Conservation (phyloP, 495 filamentous ascomycete genomes). For the Xylaria intraflava region DNA sequence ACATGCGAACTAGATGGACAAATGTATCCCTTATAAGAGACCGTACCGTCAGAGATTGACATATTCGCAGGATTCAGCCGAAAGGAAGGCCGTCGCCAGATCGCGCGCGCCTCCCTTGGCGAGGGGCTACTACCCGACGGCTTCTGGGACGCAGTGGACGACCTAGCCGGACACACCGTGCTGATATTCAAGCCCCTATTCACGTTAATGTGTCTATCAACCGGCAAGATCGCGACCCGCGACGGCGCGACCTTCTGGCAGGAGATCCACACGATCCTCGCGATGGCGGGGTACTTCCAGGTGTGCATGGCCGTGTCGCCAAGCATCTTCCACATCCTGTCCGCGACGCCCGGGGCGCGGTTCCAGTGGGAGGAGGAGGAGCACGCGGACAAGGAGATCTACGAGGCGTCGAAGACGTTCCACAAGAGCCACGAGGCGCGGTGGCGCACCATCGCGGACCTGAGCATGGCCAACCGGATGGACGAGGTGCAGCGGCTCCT, state of each 20-base stretch:
- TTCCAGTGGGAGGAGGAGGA: slow-evolving; percentile 32
- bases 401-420: slow-evolving; percentile 20
- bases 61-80: slow-evolving; percentile 33
- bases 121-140: slow-evolving; percentile 24
- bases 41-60: no score
- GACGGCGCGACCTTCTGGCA: slow-evolving; percentile 31
- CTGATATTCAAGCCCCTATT: slow-evolving; percentile 37
- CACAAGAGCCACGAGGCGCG: slow-evolving; percentile 13
- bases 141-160: slow-evolving; percentile 39
- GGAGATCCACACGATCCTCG: slow-evolving; percentile 39
- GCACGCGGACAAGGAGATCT: slow-evolving; percentile 29
- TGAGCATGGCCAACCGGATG: slow-evolving; percentile 1
- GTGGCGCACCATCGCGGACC: slow-evolving; percentile 2
- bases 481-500: not conserved
- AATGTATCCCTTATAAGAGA: no score
- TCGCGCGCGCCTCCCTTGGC: slow-evolving; percentile 21
- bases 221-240: not conserved
- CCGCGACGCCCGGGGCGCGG: slow-evolving; percentile 30
- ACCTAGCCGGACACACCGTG: slow-evolving; percentile 32
- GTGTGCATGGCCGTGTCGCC: slow-evolving; percentile 38
- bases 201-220: slow-evolving; percentile 26
- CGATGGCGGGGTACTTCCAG: slow-evolving; percentile 38
- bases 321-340: slow-evolving; percentile 39
- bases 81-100: slow-evolving; percentile 30
- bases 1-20: no score